These are phyloP conservation scores for Metarhizium anisopliae DNA, from an alignment of 2,329 filamentous ascomycete genomes.

Conservation along the genomic window DNA sequence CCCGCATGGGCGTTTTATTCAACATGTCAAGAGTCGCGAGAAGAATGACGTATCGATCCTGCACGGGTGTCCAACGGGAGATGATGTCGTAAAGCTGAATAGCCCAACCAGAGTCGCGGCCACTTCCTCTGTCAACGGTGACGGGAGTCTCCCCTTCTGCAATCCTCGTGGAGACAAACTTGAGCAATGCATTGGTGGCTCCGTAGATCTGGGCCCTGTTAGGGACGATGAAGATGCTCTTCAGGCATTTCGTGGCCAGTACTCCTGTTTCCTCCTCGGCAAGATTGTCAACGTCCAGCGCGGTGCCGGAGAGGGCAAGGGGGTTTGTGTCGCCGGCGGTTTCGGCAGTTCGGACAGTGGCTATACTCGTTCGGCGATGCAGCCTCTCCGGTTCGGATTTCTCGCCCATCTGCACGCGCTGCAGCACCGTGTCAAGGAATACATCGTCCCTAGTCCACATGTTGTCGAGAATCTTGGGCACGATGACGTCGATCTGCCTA, in stretches of 20 bases:
- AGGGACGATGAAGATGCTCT: constrained; percentile 75
- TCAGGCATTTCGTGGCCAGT: constrained; percentile 75
- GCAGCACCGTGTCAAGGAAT: constrained; percentile 58
- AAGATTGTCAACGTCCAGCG: constrained; percentile 78
- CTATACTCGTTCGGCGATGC: constrained; percentile 66
- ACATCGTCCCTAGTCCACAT: constrained; percentile 67
- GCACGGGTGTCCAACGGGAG: constrained; percentile 82
- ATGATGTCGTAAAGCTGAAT: constrained; percentile 72
- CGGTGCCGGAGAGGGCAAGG: constrained; percentile 68
- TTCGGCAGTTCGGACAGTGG: constrained; percentile 60
- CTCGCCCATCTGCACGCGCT: constrained; percentile 59
- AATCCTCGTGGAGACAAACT: constrained; percentile 60
- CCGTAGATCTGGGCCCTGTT: constrained; percentile 74
- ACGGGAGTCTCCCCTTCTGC: constrained; percentile 45
- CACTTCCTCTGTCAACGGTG: constrained; percentile 31
- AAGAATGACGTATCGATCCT: constrained; percentile 86
- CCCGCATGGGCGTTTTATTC: constrained; percentile 56
- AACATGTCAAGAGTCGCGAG: constrained; percentile 73
- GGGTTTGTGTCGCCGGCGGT: constrained; percentile 56
- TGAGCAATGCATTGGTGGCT: constrained; percentile 64
- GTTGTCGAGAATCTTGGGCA: constrained; percentile 82
- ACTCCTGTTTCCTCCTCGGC: constrained; percentile 84
- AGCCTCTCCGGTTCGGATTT: constrained; percentile 57
- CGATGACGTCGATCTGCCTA: constrained; percentile 66
- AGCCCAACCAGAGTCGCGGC: constrained; percentile 60